phyloP scores from a whole-genome alignment of 2,329 filamentous ascomycete species.

The Calonectria hongkongensis region DNA sequence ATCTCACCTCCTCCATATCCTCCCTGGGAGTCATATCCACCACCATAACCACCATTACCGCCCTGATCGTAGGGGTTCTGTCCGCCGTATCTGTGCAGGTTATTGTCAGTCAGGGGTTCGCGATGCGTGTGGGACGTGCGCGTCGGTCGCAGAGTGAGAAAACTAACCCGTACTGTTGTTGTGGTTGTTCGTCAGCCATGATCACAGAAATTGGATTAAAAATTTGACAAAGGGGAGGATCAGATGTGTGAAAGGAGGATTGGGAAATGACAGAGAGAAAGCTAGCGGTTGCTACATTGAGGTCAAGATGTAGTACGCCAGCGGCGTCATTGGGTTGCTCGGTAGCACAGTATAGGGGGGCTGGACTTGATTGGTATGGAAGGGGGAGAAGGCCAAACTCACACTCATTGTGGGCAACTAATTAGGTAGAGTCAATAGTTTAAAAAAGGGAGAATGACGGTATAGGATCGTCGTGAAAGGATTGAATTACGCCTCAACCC shows the following conservation, averaged over 20 bases:
- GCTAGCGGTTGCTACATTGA: slow-evolving; percentile 2
- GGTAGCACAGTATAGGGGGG: slow-evolving; percentile 9
- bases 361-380: slow-evolving; percentile 35
- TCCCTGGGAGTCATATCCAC: slow-evolving; percentile 57
- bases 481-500: slow-evolving; percentile 24
- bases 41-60: slow-evolving; percentile 57
- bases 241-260: background rate
- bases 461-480: slow-evolving; percentile 27
- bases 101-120: slow-evolving; percentile 56
- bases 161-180: slow-evolving; percentile 73
- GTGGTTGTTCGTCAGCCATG: slow-evolving; percentile 38
- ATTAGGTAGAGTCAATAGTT: slow-evolving; percentile 43
- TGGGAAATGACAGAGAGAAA: background rate
- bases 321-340: background rate
- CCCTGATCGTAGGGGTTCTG: slow-evolving; percentile 77
- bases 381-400: slow-evolving; percentile 51
- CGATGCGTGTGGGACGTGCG: slow-evolving; percentile 29
- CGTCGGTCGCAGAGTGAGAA: slow-evolving; percentile 40
- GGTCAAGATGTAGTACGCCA: background rate
- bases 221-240: background rate
- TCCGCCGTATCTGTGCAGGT: slow-evolving; percentile 70
- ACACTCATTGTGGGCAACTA: slow-evolving; percentile 57
- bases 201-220: slow-evolving; percentile 53
- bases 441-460: slow-evolving; percentile 19
- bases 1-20: slow-evolving; percentile 58